phyloP scores from a whole-genome alignment of 352 stramenopile species.

The Albugo candida region DNA sequence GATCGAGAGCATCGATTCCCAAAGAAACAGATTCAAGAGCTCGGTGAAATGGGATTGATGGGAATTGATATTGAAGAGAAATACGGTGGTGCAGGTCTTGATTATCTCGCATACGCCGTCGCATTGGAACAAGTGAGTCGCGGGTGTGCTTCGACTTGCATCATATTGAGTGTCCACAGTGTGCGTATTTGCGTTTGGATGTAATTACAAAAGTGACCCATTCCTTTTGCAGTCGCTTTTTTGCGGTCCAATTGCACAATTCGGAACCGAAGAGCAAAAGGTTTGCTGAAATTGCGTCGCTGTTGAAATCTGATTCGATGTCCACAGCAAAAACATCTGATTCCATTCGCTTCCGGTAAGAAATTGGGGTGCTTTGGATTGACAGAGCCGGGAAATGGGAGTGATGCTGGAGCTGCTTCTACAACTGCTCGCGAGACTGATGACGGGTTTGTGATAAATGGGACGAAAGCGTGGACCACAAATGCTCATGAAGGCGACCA shows the following conservation, averaged over 20 bases:
- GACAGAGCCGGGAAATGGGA: constrained; percentile 86
- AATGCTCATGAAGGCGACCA: constrained; percentile 87
- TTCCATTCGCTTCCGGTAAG: constrained; percentile 77
- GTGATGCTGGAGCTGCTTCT: constrained; percentile 84
- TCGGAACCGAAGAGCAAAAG: constrained; percentile 83
- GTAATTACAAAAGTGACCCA: constrained; percentile 4
- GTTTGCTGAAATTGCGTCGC: constrained; percentile 4
- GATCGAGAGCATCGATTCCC: constrained; percentile 81
- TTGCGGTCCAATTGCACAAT: constrained; percentile 87
- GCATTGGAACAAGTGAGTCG: constrained; percentile 96
- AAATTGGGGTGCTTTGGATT: constrained; percentile 92
- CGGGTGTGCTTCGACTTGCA: constrained; percentile 87
- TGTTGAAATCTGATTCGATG: background rate
- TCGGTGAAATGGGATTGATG: constrained; percentile 91
- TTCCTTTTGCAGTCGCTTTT: constrained; percentile 81
- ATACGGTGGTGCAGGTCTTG: constrained; percentile 82
- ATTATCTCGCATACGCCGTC: constrained; percentile 94
- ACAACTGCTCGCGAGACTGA: constrained; percentile 78
- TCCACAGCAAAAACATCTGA: constrained; percentile 51
- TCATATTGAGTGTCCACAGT: constrained; percentile 93
- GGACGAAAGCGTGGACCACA: constrained; percentile 94
- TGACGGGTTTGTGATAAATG: constrained; percentile 89
- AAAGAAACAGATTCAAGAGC: constrained; percentile 53
- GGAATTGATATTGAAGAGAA: constrained; percentile 82
- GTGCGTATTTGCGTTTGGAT: constrained; percentile 13